Percentiles rank a stretch among this genome's conserved stretches.
These are phyloP conservation scores for Aspergillus candidus DNA, from an alignment of 2,329 filamentous ascomycete species.

Conservation along the genomic window DNA sequence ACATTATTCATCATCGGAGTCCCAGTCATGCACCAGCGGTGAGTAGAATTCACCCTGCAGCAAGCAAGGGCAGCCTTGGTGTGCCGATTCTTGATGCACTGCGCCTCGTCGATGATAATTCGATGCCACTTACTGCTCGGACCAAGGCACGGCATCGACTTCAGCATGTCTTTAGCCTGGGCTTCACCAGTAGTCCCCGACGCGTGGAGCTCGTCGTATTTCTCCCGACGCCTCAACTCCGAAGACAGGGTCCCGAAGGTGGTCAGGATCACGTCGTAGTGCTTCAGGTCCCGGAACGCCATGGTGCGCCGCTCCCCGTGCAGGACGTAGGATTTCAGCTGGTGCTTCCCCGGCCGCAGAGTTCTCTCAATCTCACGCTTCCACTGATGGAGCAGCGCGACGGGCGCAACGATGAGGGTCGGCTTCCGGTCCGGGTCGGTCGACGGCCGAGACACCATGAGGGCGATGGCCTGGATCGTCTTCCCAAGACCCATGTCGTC, in stretches of 20 bases:
- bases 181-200: conserved; percentile 32
- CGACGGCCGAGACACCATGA: conserved; percentile 66
- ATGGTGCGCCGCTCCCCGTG: conserved; percentile 58
- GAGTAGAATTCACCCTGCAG: conserved; percentile 51
- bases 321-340: conserved; percentile 61
- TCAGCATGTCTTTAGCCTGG: conserved; percentile 13
- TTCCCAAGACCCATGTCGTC: conserved; percentile 83
- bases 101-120: conserved; percentile 72
- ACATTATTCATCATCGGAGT: conserved; percentile 88
- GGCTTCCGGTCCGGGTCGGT: conserved; percentile 57
- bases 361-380: conserved; percentile 70
- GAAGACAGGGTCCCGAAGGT: conserved; percentile 67
- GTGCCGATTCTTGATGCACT: conserved; percentile 70
- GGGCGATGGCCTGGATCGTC: conserved; percentile 72
- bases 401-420: conserved; percentile 75
- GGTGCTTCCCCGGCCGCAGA: conserved; percentile 50
- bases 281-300: conserved; percentile 55
- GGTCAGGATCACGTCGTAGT: conserved; percentile 69
- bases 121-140: conserved; percentile 57
- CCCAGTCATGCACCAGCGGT: conserved; percentile 70
- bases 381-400: conserved; percentile 79
- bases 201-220: conserved; percentile 47
- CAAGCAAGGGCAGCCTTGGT: conserved; percentile 58
- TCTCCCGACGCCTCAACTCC: conserved; percentile 58
- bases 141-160: conserved; percentile 55